Conservation (phyloP, 305 asterid species). For the Solanum hybrid region DNA sequence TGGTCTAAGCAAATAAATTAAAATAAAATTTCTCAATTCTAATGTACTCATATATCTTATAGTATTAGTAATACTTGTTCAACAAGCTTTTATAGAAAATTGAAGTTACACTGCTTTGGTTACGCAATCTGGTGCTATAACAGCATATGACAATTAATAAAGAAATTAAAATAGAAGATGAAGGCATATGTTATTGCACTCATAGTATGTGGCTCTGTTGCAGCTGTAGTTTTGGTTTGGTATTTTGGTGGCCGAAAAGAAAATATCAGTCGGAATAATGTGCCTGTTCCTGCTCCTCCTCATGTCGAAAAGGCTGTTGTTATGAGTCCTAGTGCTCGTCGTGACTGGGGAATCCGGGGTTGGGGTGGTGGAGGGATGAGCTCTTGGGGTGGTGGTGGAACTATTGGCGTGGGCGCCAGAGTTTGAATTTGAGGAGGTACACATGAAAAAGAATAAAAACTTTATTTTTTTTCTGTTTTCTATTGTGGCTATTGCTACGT, state of each 20-base stretch:
- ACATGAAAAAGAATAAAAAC: not conserved
- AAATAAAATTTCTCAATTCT: not conserved
- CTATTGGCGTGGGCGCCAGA: not conserved
- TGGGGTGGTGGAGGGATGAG: not conserved
- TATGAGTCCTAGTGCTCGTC: not conserved
- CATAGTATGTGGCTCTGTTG: not conserved
- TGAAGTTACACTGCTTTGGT: not conserved
- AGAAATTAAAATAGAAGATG: not conserved
- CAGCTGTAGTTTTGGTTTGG: not conserved
- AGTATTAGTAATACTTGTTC: no score
- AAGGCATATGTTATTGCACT: not conserved
- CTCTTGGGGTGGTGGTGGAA: not conserved
- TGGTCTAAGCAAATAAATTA: not conserved
- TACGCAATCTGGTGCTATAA: not conserved
- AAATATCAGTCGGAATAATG: not conserved
- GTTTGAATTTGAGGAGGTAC: not conserved
- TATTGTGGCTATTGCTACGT: no score
- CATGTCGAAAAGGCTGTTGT: not conserved
- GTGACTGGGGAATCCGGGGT: not conserved
- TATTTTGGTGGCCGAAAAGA: not conserved
- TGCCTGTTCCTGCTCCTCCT: no score
- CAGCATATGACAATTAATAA: not conserved
- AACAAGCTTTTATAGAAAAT: not conserved
- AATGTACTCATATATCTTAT: no score
- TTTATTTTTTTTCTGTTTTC: no score